These are phyloP conservation scores for Infundibulicybe gibba DNA, from an alignment of 768 basidiomycete genomes.

Conservation along the genomic window DNA sequence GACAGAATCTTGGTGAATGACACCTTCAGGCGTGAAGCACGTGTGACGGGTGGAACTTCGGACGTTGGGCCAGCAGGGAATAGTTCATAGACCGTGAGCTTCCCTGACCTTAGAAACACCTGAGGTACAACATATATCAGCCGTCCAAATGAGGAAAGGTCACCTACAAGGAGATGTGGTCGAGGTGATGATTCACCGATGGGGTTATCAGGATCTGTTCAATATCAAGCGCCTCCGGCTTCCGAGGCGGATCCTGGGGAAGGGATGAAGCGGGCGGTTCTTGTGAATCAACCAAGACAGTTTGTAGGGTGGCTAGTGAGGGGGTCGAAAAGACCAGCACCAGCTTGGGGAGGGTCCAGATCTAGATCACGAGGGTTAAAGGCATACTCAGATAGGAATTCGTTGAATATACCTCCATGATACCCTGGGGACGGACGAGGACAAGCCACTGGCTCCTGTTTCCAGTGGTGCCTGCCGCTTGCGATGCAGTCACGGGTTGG, in stretches of 20 bases:
- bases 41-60: constrained; percentile 30
- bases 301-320: constrained; percentile 56
- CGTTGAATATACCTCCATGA: constrained; percentile 63
- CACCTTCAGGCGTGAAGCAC: constrained; percentile 51
- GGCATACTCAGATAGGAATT: not conserved
- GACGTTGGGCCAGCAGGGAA: constrained; percentile 41
- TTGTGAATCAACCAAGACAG: constrained; percentile 63
- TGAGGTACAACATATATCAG: constrained; percentile 22
- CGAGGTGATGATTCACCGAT: constrained; percentile 64
- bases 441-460: constrained; percentile 77
- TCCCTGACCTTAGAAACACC: constrained; percentile 80
- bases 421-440: constrained; percentile 69
- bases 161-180: constrained; percentile 79
- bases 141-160: constrained; percentile 1
- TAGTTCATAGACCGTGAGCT: constrained; percentile 79
- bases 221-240: constrained; percentile 71
- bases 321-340: constrained; percentile 71
- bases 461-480: constrained; percentile 61
- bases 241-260: constrained; percentile 69
- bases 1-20: constrained; percentile 63
- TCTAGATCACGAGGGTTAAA: constrained; percentile 36
- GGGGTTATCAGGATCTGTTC: constrained; percentile 74
- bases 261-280: constrained; percentile 57
- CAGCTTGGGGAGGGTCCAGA: constrained; percentile 85
- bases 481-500: constrained; percentile 47